Base-by-base conservation (phyloP, 805 yeast genomes). In the Kluyveromyces lactis region DNA sequence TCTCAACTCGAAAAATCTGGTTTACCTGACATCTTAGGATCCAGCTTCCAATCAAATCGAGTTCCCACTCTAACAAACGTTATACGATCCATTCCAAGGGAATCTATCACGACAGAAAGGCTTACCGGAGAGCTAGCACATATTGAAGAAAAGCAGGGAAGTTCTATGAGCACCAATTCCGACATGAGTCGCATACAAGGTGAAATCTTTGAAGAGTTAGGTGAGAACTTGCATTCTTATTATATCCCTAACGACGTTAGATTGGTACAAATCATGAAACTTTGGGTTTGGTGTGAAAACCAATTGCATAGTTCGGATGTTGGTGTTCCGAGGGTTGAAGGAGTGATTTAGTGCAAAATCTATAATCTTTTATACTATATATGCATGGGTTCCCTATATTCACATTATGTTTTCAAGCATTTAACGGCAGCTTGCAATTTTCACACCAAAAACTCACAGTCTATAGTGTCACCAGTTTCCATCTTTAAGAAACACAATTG, bases 201-300 rank as follows among this genome's bases (percentile, higher is more conserved):
- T 26, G 37, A 34, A 11, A 24, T 34, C 24, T 34, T 34, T 24
- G 37, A 34, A 24, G 30, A 34, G 30, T 11, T 34, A 12, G 37
- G 37, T 10, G 37, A 34, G n/a, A 16, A 24, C 19, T 17, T 34
- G 21, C 23, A 24, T n/a, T n/a, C 13, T 6, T 34, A 26, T 18
- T 34, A 34, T n/a, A 34, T 34, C 24, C 37, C 37, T 6, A 26
- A 52, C 37, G 63, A 58, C 35, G 53, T 60, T 5, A 65, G 63
- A 44, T 58, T 81, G 42, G 75, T 77, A 46, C 69, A 73, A 40
- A 61, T 80, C 19, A 64, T 78, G 37, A 75, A 76, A 51, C 52
- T 80, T 33, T 79, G 83, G 82, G 67, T 72, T 2, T 75, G 83
- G 66, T 74, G 81, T 7, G 85, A 78, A 50, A 74, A 74, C 49